A percentile compares a stretch with the other conserved stretches of the same genome.
Conservation (phyloP, 1,139 yeast species). For the Arxiozyma bovina region DNA sequence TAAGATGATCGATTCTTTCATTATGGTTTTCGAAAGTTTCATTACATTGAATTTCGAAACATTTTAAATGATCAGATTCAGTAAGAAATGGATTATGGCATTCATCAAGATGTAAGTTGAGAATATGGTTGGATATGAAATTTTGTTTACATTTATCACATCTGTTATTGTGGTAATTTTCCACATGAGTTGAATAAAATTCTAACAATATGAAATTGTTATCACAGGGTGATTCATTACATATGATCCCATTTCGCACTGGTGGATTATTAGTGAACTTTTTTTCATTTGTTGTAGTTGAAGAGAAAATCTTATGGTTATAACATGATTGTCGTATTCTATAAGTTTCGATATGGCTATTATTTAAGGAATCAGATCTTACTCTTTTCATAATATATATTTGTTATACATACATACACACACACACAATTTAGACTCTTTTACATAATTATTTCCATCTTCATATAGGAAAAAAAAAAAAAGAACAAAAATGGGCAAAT, state of each 20-base stretch:
- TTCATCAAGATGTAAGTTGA: conserved; percentile 45
- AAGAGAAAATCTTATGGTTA: neutral
- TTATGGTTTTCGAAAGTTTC: conserved; percentile 31
- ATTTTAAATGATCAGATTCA: conserved; percentile 32
- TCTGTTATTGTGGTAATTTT: conserved; percentile 19
- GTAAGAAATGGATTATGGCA: conserved; percentile 44
- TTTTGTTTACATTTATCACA: conserved; percentile 38
- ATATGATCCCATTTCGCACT: conserved; percentile 6
- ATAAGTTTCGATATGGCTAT: neutral
- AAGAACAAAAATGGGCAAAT: too few species aligned
- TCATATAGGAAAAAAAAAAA: too few species aligned
- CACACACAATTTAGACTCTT: too few species aligned
- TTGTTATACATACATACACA: too few species aligned
- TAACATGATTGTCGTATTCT: neutral
- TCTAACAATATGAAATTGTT: conserved; percentile 10
- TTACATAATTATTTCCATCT: too few species aligned
- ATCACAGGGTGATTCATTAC: conserved; percentile 17
- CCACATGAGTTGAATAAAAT: conserved; percentile 13
- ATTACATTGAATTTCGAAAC: conserved; percentile 37
- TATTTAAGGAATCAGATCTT: conserved; percentile 3
- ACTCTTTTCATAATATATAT: conserved; percentile 1
- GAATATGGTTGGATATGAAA: conserved; percentile 36
- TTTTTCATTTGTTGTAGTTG: neutral
- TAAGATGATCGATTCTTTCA: conserved; percentile 41
- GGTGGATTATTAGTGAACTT: neutral